Percentiles rank a stretch among this genome's conserved stretches.
These are phyloP conservation scores for Colletotrichum lentis DNA, from an alignment of 2,329 filamentous ascomycete genomes.

Conservation along the genomic window DNA sequence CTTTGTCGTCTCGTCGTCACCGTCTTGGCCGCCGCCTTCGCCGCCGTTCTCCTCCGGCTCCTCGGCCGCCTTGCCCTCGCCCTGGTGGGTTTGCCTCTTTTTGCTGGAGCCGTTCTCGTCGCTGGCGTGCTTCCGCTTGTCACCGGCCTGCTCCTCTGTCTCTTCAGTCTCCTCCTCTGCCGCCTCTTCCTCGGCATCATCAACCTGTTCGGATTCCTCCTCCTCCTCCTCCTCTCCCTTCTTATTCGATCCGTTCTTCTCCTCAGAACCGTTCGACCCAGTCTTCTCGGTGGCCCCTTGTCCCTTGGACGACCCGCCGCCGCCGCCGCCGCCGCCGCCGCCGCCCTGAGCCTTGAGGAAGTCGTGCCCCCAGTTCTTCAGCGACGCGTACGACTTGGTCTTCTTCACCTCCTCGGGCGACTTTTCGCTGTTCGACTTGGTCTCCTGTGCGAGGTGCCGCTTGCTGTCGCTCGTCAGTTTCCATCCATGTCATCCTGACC, in stretches of 20 bases:
- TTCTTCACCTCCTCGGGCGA: conserved; percentile 54
- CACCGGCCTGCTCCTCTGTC: conserved; percentile 32
- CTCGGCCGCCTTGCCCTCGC: conserved; percentile 39
- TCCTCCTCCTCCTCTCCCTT: conserved; percentile 43
- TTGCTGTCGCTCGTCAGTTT: conserved; percentile 52
- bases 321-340: too few relatives aligned
- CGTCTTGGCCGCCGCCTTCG: conserved; percentile 27
- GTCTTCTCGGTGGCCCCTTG: conserved; percentile 26
- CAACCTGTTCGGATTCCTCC: conserved; percentile 34
- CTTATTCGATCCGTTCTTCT: conserved; percentile 31
- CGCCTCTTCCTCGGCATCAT: conserved; percentile 31
- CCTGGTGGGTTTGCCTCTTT: conserved; percentile 40
- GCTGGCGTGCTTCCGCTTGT: conserved; percentile 32
- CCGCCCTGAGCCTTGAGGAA: conserved; percentile 52
- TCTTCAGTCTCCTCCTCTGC: conserved; percentile 40
- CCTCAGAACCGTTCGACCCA: conserved; percentile 17
- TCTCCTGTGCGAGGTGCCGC: conserved; percentile 71
- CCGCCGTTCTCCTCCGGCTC: conserved; percentile 23
- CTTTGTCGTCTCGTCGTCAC: conserved; percentile 41
- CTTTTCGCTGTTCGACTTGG: conserved; percentile 64
- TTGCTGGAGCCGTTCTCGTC: conserved; percentile 40
- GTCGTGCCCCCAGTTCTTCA: conserved; percentile 71
- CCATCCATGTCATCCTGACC: not conserved
- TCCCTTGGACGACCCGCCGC: not conserved
- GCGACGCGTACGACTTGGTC: conserved; percentile 63